These are phyloP conservation scores for Cordyceps farinosa DNA, from an alignment of 2,329 filamentous ascomycete genomes.

Conservation along the genomic window DNA sequence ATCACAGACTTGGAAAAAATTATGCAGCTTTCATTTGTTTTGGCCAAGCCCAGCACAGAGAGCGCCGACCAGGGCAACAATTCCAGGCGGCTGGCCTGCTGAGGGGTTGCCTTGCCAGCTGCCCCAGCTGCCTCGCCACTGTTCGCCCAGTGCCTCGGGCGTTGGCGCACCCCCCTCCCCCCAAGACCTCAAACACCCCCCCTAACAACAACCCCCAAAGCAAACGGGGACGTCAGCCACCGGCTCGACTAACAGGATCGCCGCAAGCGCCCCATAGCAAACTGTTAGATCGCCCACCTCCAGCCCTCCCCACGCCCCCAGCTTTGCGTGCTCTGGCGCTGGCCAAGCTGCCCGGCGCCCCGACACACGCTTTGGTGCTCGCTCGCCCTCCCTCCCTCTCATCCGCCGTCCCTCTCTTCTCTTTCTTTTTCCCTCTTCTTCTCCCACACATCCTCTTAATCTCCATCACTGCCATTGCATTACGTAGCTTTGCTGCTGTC, in stretches of 20 bases:
- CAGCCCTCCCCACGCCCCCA: conserved; percentile 1
- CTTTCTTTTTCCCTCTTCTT: conserved; percentile 15
- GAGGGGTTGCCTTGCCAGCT: conserved; percentile 6
- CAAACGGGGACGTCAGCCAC: background rate
- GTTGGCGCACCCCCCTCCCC: background rate
- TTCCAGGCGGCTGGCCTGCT: background rate
- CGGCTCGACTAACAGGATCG: background rate
- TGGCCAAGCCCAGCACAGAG: background rate
- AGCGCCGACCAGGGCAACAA: too few species aligned
- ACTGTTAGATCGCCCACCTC: conserved; percentile 1
- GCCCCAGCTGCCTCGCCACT: background rate
- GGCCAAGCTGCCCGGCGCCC: background rate
- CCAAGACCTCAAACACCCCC: background rate
- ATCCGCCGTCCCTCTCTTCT: conserved; percentile 24
- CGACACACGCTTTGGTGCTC: background rate
- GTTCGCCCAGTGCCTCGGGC: background rate
- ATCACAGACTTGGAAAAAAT: background rate
- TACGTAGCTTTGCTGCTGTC: background rate
- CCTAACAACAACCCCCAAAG: background rate
- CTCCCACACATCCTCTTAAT: conserved; percentile 11
- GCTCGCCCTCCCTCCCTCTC: conserved; percentile 25
- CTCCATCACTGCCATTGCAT: conserved; percentile 6
- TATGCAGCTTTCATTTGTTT: background rate
- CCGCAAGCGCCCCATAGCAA: background rate
- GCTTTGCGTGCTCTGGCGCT: conserved; percentile 8